phyloP scores from a whole-genome alignment of 306 rosid species.

The Cicer chorassanicum region DNA sequence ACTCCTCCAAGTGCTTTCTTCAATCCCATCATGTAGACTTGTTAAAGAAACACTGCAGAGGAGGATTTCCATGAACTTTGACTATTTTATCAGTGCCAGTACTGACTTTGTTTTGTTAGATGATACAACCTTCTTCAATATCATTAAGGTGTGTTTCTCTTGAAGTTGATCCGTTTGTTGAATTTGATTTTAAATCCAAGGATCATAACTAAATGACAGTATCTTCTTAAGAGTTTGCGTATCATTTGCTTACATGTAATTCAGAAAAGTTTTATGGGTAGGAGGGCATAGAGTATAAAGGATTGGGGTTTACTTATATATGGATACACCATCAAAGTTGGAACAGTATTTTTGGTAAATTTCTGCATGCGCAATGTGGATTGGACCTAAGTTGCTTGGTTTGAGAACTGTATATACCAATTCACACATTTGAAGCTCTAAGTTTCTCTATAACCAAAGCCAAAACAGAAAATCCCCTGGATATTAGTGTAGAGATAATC shows the following conservation, averaged over 20 bases:
- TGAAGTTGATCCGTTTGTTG: constrained; percentile 39
- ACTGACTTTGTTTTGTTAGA: constrained; percentile 76
- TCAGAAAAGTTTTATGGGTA: not conserved
- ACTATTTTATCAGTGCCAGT: constrained; percentile 87
- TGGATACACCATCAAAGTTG: constrained; percentile 24
- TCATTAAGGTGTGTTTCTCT: constrained; percentile 71
- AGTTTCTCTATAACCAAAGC: constrained; percentile 14
- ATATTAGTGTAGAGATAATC: constrained; percentile 19
- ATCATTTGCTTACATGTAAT: constrained; percentile 22
- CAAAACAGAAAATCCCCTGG: constrained; percentile 18
- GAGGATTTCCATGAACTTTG: constrained; percentile 87
- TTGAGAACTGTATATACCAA: constrained; percentile 25
- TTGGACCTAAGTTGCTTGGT: constrained; percentile 28
- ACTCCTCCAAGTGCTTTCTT: constrained; percentile 82
- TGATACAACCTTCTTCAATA: constrained; percentile 66
- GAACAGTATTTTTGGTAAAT: constrained; percentile 26
- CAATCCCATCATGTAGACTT: constrained; percentile 75
- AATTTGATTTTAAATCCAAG: constrained; percentile 42
- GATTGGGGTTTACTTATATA: constrained; percentile 22
- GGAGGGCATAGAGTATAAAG: constrained; percentile 7
- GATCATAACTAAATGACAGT: constrained; percentile 33
- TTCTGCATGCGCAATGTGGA: constrained; percentile 31
- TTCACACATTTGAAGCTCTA: constrained; percentile 35
- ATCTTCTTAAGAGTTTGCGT: constrained; percentile 26
- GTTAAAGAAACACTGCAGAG: constrained; percentile 79